A percentile compares a stretch with the other conserved stretches of the same genome.
Evolutionary conservation across 2,329 filamentous ascomycete genomes (phyloP).

Genomic region (Sarocladium brachiariae): DNA sequence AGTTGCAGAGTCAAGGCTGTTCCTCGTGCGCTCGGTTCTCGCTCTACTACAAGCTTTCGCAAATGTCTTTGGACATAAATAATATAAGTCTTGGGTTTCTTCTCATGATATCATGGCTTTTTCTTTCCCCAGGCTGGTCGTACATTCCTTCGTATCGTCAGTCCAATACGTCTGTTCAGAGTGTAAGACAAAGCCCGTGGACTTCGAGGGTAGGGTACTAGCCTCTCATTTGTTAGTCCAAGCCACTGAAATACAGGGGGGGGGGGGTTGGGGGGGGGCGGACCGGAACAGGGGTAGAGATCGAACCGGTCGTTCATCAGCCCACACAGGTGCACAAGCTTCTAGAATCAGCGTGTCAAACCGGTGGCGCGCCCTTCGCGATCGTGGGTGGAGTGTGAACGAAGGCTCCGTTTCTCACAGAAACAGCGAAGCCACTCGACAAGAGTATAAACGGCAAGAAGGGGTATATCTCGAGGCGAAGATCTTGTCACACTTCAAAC

Average conservation of each 20-base stretch:
- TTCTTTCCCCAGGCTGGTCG: no score
- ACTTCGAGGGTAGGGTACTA: background rate
- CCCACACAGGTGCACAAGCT: background rate
- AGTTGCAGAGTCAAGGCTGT: no score
- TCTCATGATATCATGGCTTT: no score
- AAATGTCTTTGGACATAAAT: no score
- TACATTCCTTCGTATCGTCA: background rate
- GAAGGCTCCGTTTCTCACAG: background rate
- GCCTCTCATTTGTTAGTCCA: no score
- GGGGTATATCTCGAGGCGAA: background rate
- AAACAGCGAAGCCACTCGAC: background rate
- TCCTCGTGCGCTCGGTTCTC: no score
- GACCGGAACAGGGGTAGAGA: background rate
- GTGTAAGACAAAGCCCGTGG: background rate
- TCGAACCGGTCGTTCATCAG: background rate
- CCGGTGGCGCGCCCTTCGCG: background rate
- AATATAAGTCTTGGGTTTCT: no score
- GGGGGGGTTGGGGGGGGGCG: no score
- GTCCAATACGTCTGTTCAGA: background rate
- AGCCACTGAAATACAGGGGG: background rate
- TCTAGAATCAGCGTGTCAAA: background rate
- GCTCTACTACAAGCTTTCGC: no score
- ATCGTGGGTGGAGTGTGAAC: background rate
- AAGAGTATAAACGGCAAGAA: background rate
- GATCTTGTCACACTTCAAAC: slow-evolving; percentile 7